phyloP scores from a whole-genome alignment of 768 basidiomycete species.

The Cytidiella melzeri region DNA sequence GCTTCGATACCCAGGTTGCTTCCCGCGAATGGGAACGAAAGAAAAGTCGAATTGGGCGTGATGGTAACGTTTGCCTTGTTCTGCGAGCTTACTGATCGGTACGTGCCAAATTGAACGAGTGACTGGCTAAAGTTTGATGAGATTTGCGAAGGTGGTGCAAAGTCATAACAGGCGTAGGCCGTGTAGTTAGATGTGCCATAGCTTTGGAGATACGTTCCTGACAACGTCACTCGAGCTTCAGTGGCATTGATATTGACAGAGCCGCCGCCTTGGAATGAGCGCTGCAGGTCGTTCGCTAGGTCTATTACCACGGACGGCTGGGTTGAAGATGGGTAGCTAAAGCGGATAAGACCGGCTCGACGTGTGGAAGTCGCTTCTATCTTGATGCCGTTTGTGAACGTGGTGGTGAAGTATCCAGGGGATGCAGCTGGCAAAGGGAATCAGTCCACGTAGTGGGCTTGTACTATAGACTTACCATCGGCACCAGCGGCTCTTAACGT shows the following conservation, averaged over 20 bases:
- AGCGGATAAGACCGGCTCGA: constrained; percentile 19
- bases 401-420: constrained; percentile 45
- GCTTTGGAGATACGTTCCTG: constrained; percentile 44
- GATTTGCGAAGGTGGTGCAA: constrained; percentile 23
- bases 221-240: constrained; percentile 31
- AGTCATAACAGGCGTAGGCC: constrained; percentile 44
- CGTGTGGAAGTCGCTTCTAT: constrained; percentile 22
- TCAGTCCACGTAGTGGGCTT: background rate
- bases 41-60: constrained; percentile 25
- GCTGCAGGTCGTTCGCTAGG: constrained; percentile 28
- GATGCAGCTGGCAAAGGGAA: constrained; percentile 28
- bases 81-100: constrained; percentile 28
- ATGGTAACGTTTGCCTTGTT: constrained; percentile 31
- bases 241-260: constrained; percentile 27
- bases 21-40: constrained; percentile 34
- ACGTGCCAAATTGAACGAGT: constrained; percentile 34
- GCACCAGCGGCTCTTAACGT: constrained; percentile 36
- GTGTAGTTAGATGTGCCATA: constrained; percentile 46
- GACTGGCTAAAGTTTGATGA: constrained; percentile 10
- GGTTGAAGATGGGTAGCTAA: constrained; percentile 14
- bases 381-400: constrained; percentile 39
- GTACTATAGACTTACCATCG: constrained; percentile 29
- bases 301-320: constrained; percentile 17
- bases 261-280: constrained; percentile 41
- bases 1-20: constrained; percentile 36